phyloP scores from a whole-genome alignment of 2,329 filamentous ascomycete genomes.

The Penicillium sp. region DNA sequence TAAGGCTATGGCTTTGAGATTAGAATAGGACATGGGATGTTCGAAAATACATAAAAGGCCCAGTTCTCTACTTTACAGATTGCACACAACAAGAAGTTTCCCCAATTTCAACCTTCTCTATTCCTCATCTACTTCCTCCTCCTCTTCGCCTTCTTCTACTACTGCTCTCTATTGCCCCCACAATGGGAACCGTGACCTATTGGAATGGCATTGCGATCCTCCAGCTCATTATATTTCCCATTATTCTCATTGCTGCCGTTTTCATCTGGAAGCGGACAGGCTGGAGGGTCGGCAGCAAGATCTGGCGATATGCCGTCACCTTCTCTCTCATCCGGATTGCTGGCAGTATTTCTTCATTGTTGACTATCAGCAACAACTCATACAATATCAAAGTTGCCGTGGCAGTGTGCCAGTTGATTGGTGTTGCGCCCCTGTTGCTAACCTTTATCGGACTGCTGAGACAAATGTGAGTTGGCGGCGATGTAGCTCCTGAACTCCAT shows the following conservation, averaged over 20 bases:
- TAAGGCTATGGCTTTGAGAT: neutral
- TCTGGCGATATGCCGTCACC: constrained; percentile 30
- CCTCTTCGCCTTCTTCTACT: neutral
- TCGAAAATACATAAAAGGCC: too few species aligned
- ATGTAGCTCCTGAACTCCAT: neutral
- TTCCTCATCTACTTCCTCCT: too few species aligned
- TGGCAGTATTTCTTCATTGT: constrained; percentile 28
- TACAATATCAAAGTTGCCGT: too few species aligned
- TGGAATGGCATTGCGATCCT: constrained; percentile 32
- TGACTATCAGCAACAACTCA: constrained; percentile 24
- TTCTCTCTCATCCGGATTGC: constrained; percentile 34
- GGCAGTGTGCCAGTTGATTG: too few species aligned
- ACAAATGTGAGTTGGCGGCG: constrained; percentile 6
- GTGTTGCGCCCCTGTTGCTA: too few species aligned
- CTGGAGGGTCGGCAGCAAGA: constrained; percentile 28
- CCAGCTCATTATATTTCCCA: constrained; percentile 31
- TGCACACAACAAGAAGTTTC: too few species aligned
- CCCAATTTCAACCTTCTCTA: too few species aligned
- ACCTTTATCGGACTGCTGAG: too few species aligned
- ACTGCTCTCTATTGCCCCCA: neutral
- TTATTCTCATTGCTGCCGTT: constrained; percentile 24
- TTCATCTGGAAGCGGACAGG: constrained; percentile 32
- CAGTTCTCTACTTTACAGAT: too few species aligned
- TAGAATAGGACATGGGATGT: too few species aligned
- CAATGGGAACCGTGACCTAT: constrained; percentile 27